phyloP scores from a whole-genome alignment of 179 eudicot species.

The Pouteria campechiana region DNA sequence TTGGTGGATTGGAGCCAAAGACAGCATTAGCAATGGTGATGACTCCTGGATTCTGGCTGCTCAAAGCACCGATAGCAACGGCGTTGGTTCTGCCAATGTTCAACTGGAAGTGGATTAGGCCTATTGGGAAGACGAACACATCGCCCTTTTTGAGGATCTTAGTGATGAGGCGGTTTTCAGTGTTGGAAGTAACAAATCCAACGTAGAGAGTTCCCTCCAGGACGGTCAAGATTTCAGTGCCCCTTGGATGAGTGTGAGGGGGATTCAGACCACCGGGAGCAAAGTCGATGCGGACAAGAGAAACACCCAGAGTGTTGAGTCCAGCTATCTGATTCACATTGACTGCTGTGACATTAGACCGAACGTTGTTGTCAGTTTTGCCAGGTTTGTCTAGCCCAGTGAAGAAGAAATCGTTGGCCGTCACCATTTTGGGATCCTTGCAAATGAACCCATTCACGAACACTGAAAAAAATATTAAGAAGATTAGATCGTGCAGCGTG shows the following conservation, averaged over 20 bases:
- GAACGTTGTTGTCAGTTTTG: conserved; percentile 10
- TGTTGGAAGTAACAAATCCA: conserved; percentile 19
- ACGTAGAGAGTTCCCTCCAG: conserved; percentile 10
- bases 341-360: conserved; percentile 10
- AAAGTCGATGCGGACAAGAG: conserved; percentile 14
- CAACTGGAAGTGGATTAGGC: conserved; percentile 15
- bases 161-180: conserved; percentile 3
- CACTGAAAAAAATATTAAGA: no score
- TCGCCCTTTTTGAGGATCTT: conserved; percentile 11
- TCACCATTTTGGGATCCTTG: conserved; percentile 4
- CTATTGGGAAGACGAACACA: conserved; percentile 11
- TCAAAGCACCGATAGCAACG: conserved; percentile 18
- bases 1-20: conserved; percentile 18
- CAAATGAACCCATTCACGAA: conserved; percentile 14
- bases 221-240: conserved; percentile 14
- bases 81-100: conserved; percentile 14
- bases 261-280: conserved; percentile 13
- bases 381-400: conserved; percentile 12
- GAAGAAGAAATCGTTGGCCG: conserved; percentile 11
- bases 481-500: no score
- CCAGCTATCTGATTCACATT: conserved; percentile 8
- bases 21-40: conserved; percentile 12
- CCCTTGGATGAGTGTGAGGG: conserved; percentile 18
- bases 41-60: conserved; percentile 25
- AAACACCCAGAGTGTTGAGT: conserved; percentile 16